phyloP scores from a whole-genome alignment of 345 rosid genomes.

The Lumnitzera littorea region DNA sequence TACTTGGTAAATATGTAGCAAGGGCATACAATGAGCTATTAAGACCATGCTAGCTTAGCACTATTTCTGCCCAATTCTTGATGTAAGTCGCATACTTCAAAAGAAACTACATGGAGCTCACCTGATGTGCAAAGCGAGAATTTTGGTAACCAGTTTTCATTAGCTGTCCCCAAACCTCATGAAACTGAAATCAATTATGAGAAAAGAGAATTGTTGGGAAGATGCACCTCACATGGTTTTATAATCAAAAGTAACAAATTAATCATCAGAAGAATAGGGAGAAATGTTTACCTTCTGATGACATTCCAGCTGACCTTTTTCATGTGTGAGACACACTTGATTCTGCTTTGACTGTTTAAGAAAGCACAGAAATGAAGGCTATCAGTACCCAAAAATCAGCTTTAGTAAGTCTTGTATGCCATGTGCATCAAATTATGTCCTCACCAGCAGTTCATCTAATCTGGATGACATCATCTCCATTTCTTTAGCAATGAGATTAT shows the following conservation, averaged over 20 bases:
- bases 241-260: too few relatives aligned
- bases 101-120: slow-evolving; percentile 5
- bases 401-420: too few relatives aligned
- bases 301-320: slow-evolving; percentile 46
- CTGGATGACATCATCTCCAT: slow-evolving; percentile 27
- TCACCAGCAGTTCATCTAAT: slow-evolving; percentile 46
- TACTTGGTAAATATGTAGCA: too few relatives aligned
- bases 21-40: too few relatives aligned
- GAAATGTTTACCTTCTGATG: slow-evolving; percentile 52
- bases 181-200: slow-evolving; percentile 42
- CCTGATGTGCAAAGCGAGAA: slow-evolving; percentile 91
- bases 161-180: slow-evolving; percentile 82
- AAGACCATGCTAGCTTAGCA: too few relatives aligned
- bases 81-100: too few relatives aligned
- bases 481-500: slow-evolving; percentile 18
- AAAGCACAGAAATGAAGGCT: slow-evolving; percentile 8
- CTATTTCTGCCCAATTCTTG: too few relatives aligned
- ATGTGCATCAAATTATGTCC: not conserved
- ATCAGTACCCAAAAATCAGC: not conserved
- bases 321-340: slow-evolving; percentile 40
- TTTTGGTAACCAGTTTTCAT: slow-evolving; percentile 91
- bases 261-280: not conserved
- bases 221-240: not conserved
- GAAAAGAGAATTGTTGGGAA: not conserved
- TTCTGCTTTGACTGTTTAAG: slow-evolving; percentile 34